Percentiles rank a stretch among this genome's conserved stretches.
phyloP scores from a whole-genome alignment of 2,329 filamentous ascomycete species.

The Xylaria sp. region DNA sequence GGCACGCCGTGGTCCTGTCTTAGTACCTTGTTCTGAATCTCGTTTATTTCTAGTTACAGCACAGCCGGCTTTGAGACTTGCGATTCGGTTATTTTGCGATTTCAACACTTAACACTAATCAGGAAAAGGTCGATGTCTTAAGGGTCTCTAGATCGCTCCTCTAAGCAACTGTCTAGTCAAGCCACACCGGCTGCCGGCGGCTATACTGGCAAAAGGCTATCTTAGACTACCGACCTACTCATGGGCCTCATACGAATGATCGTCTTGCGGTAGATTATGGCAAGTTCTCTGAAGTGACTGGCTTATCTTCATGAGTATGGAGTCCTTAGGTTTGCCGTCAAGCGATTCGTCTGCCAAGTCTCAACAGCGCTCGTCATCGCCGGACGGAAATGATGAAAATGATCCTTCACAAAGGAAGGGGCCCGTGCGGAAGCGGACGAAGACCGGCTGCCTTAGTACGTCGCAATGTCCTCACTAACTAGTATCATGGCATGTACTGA shows the following conservation, averaged over 20 bases:
- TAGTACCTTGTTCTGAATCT: slow-evolving; percentile 9
- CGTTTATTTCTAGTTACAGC: slow-evolving; percentile 7
- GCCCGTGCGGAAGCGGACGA: slow-evolving; percentile 73
- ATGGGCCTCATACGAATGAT: slow-evolving; percentile 11
- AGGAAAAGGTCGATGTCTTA: slow-evolving; percentile 12
- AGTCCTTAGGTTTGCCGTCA: slow-evolving; percentile 35
- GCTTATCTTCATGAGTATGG: slow-evolving; percentile 36
- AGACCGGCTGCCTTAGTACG: slow-evolving; percentile 90
- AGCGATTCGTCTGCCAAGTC: slow-evolving; percentile 34
- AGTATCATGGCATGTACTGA: slow-evolving; percentile 26
- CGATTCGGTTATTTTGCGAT: slow-evolving; percentile 5
- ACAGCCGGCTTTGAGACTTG: slow-evolving; percentile 1
- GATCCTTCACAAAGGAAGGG: slow-evolving; percentile 54
- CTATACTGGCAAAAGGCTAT: slow-evolving; percentile 19
- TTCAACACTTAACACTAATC: slow-evolving; percentile 13
- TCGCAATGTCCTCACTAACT: slow-evolving; percentile 30
- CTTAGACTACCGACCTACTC: slow-evolving; percentile 4
- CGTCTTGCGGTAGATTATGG: slow-evolving; percentile 18
- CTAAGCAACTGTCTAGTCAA: slow-evolving; percentile 16
- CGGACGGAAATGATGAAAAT: slow-evolving; percentile 44
- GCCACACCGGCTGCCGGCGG: slow-evolving; percentile 22
- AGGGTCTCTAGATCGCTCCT: slow-evolving; percentile 2
- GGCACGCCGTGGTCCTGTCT: slow-evolving; percentile 10
- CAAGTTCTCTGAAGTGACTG: slow-evolving; percentile 5
- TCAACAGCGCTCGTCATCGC: slow-evolving; percentile 43